Percentiles rank a stretch among this genome's conserved stretches.
Conservation (phyloP, 73 alveolate species). For the Paramecium tetraurelia region DNA sequence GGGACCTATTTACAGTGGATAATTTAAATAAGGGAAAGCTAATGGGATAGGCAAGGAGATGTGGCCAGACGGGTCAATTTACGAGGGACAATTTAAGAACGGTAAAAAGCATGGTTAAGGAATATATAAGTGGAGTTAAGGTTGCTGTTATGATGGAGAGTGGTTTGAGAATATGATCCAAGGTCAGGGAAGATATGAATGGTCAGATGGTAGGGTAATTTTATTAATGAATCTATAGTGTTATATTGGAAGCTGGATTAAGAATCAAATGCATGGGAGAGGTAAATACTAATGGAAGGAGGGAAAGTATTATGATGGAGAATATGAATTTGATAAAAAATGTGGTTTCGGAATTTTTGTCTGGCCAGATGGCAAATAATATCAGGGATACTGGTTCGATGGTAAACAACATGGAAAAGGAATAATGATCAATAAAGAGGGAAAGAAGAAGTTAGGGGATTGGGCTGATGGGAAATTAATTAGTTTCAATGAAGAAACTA, state of each 20-base stretch:
- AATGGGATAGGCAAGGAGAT: constrained; percentile 71
- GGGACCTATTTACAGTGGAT: constrained; percentile 73
- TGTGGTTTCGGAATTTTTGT: constrained; percentile 74
- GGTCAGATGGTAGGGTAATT: constrained; percentile 69
- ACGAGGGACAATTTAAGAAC: constrained; percentile 69
- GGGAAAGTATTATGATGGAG: constrained; percentile 77
- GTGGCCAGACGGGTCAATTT: constrained; percentile 78
- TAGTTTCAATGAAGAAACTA: neutral
- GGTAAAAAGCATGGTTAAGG: constrained; percentile 77
- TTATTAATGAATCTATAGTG: neutral
- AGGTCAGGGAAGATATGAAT: constrained; percentile 72
- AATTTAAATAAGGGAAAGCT: neutral
- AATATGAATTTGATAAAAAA: constrained; percentile 70
- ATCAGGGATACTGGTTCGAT: constrained; percentile 73
- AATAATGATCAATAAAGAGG: constrained; percentile 25
- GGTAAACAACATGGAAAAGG: constrained; percentile 83
- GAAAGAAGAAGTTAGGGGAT: constrained; percentile 54
- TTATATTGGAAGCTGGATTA: constrained; percentile 69
- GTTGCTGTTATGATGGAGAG: constrained; percentile 49
- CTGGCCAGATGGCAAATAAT: constrained; percentile 70
- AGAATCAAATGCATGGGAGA: constrained; percentile 76
- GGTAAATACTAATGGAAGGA: constrained; percentile 73
- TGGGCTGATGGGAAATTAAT: constrained; percentile 66
- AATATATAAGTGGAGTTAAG: constrained; percentile 62
- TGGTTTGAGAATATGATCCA: constrained; percentile 65